These are phyloP conservation scores for Ramaria sp. DNA, from an alignment of 768 basidiomycete species.

Conservation along the genomic window DNA sequence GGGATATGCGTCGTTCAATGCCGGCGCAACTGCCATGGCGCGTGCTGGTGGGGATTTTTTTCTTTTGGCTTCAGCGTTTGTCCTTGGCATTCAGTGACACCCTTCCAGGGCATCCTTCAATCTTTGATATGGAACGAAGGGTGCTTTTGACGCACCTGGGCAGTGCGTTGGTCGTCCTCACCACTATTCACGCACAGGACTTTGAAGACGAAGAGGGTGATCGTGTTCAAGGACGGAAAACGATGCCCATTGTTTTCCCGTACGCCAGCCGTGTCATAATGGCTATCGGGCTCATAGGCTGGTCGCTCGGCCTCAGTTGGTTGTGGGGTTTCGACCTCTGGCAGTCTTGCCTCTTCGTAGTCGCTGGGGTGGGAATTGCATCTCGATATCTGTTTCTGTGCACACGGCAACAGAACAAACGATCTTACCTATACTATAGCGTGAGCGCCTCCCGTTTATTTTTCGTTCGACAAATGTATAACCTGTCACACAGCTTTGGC, in stretches of 20 bases:
- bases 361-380: no score
- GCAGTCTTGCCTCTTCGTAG: no score
- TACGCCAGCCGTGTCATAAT: conserved; percentile 13
- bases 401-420: no score
- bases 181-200: conserved; percentile 28
- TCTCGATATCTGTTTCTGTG: no score
- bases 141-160: conserved; percentile 13
- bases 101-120: not conserved
- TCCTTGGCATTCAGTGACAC: no score
- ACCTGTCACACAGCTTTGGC: no score
- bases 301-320: conserved; percentile 15
- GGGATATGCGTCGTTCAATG: conserved; percentile 24
- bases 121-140: not conserved
- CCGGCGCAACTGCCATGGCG: conserved; percentile 24
- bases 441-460: no score
- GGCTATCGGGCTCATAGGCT: conserved; percentile 11
- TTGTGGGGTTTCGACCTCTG: conserved; percentile 15
- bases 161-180: conserved; percentile 21
- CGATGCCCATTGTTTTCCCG: conserved; percentile 18
- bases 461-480: no score
- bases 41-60: conserved; percentile 5
- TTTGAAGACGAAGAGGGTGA: conserved; percentile 25
- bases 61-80: no score
- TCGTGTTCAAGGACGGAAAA: conserved; percentile 18
- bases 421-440: no score